Percentiles rank a stretch among this genome's conserved stretches.
These are phyloP conservation scores for Kluyveromyces sp. DNA, from an alignment of 1,139 yeast species.

Conservation along the genomic window DNA sequence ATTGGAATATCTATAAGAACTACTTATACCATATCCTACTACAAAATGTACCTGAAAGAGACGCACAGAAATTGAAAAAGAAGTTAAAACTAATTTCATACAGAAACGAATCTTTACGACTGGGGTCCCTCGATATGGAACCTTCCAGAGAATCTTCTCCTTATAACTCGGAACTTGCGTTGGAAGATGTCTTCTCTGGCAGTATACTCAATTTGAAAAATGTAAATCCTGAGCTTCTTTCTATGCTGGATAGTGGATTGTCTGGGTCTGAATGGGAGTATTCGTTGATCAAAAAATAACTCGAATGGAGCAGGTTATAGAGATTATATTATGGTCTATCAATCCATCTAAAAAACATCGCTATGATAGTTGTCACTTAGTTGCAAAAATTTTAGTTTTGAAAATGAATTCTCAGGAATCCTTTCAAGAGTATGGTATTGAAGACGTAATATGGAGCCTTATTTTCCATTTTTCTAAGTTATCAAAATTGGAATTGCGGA, in stretches of 20 bases:
- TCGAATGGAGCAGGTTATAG: slow-evolving; percentile 20
- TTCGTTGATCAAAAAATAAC: slow-evolving; percentile 25
- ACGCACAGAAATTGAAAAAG: slow-evolving; percentile 33
- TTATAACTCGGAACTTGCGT: not conserved
- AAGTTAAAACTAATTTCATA: slow-evolving; percentile 57
- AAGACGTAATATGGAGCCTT: slow-evolving; percentile 28
- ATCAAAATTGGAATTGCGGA: slow-evolving; percentile 10
- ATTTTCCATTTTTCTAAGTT: slow-evolving; percentile 27
- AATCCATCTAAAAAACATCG: slow-evolving; percentile 26
- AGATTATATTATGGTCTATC: slow-evolving; percentile 27
- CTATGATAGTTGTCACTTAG: slow-evolving; percentile 27
- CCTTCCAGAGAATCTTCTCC: slow-evolving; percentile 4
- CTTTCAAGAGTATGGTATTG: slow-evolving; percentile 26
- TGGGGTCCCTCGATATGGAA: slow-evolving; percentile 32
- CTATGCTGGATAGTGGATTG: slow-evolving; percentile 21
- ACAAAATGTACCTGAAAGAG: slow-evolving; percentile 23
- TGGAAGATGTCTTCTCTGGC: slow-evolving; percentile 4
- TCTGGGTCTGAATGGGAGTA: slow-evolving; percentile 28
- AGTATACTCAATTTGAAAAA: slow-evolving; percentile 12
- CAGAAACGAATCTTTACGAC: slow-evolving; percentile 64
- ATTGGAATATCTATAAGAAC: slow-evolving; percentile 58
- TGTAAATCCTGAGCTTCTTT: slow-evolving; percentile 21
- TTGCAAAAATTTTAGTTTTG: slow-evolving; percentile 24
- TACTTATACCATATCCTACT: slow-evolving; percentile 39
- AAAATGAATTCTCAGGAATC: slow-evolving; percentile 24